phyloP scores from a whole-genome alignment of 2,329 filamentous ascomycete species.

The Paracorniculantispora psalliotae region DNA sequence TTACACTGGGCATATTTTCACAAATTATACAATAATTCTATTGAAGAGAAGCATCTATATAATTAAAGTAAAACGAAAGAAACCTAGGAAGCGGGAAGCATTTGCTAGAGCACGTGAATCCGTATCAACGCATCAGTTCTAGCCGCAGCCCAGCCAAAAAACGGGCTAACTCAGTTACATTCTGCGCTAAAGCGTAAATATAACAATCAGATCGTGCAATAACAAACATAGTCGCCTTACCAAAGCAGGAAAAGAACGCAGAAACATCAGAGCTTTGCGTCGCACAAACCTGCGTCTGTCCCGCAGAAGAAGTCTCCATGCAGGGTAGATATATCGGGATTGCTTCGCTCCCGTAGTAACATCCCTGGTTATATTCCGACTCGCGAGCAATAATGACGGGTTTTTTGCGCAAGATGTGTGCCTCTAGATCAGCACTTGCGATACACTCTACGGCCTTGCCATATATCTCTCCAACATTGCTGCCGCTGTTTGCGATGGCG shows the following conservation, averaged over 20 bases:
- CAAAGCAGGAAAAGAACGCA: conserved; percentile 5
- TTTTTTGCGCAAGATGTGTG: conserved; percentile 15
- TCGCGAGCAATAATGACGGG: too few relatives aligned
- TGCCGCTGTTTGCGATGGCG: conserved; percentile 29
- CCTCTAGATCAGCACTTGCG: conserved; percentile 29
- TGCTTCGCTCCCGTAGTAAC: too few relatives aligned
- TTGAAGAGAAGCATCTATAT: too few relatives aligned
- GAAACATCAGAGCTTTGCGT: background rate
- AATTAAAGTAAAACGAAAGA: too few relatives aligned
- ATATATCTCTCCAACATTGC: too few relatives aligned
- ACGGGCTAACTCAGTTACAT: background rate
- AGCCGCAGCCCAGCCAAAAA: too few relatives aligned
- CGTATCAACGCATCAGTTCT: too few relatives aligned
- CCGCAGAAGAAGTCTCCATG: background rate
- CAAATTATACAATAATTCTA: too few relatives aligned
- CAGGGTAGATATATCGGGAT: background rate
- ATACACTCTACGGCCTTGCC: too few relatives aligned
- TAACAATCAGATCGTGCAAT: conserved; percentile 15
- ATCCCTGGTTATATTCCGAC: background rate
- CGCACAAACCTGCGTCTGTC: background rate
- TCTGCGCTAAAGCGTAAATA: conserved; percentile 14
- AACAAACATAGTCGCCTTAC: conserved; percentile 9
- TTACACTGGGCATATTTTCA: too few relatives aligned
- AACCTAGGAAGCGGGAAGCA: too few relatives aligned
- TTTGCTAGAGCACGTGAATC: too few relatives aligned